These are phyloP conservation scores for Suhomyces sp. DNA, from an alignment of 805 yeast species.

Conservation along the genomic window DNA sequence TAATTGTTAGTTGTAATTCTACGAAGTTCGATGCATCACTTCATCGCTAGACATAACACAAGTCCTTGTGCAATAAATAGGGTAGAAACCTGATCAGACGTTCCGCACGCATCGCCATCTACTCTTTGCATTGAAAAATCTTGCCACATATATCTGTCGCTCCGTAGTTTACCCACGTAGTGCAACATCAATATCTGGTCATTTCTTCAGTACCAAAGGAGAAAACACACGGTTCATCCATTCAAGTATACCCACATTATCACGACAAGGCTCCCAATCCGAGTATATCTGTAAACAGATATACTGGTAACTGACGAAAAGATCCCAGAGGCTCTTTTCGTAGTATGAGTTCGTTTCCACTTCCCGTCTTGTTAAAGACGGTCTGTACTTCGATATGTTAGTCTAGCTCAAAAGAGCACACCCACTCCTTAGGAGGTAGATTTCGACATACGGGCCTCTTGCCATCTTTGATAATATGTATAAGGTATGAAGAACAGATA, in stretches of 20 bases:
- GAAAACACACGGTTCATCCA: no score
- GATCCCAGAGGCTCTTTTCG: background rate
- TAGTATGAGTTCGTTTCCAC: conserved; percentile 7
- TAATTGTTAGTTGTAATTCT: conserved; percentile 24
- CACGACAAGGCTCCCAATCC: conserved; percentile 53
- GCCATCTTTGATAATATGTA: conserved; percentile 42
- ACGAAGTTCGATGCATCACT: no score
- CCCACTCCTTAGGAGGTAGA: background rate
- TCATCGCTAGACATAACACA: no score
- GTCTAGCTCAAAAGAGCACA: conserved; percentile 14
- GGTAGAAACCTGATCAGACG: no score
- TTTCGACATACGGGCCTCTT: conserved; percentile 54
- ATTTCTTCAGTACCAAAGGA: no score
- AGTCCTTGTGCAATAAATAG: no score
- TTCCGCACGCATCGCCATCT: no score
- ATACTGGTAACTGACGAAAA: conserved; percentile 22
- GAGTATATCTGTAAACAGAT: conserved; percentile 18
- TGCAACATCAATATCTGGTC: no score
- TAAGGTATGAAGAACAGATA: conserved; percentile 6
- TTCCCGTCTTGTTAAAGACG: background rate
- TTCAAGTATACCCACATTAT: conserved; percentile 23
- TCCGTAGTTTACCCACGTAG: no score
- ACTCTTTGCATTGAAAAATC: no score
- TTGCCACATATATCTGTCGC: no score
- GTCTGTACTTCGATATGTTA: conserved; percentile 18